These are phyloP conservation scores for Suhomyces bribrorum DNA, from an alignment of 1,139 yeast genomes.

Conservation along the genomic window DNA sequence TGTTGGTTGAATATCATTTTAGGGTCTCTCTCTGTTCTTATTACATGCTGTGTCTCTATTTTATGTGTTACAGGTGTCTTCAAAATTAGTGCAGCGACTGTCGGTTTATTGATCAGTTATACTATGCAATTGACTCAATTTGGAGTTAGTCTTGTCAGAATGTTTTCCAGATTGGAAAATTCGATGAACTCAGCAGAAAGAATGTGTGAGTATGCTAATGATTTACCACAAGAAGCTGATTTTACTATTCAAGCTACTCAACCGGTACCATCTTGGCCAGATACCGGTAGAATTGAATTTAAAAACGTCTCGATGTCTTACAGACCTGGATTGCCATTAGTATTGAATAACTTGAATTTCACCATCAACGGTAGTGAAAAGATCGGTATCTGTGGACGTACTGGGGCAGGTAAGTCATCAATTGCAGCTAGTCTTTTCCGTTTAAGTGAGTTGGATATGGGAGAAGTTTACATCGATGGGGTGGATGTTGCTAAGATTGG, in stretches of 20 bases:
- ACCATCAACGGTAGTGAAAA: constrained; percentile 55
- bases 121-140: constrained; percentile 50
- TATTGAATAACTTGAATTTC: constrained; percentile 55
- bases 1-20: constrained; percentile 75
- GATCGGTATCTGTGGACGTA: constrained; percentile 76
- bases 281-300: constrained; percentile 53
- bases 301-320: constrained; percentile 63
- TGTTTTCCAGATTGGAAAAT: constrained; percentile 71
- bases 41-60: constrained; percentile 51
- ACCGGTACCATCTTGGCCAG: constrained; percentile 54
- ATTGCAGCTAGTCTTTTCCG: constrained; percentile 67
- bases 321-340: constrained; percentile 74
- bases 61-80: constrained; percentile 67
- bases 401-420: constrained; percentile 79
- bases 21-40: constrained; percentile 43
- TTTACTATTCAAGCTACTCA: constrained; percentile 45
- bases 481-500: constrained; percentile 59
- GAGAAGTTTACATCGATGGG: constrained; percentile 58
- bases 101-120: constrained; percentile 70
- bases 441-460: constrained; percentile 55
- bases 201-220: constrained; percentile 63
- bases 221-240: constrained; percentile 41
- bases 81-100: constrained; percentile 60
- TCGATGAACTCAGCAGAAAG: constrained; percentile 86
- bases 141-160: constrained; percentile 48